Percentiles rank a stretch among this genome's conserved stretches.
phyloP scores from a whole-genome alignment of 345 rosid species.

The Hibiscus syriacus region DNA sequence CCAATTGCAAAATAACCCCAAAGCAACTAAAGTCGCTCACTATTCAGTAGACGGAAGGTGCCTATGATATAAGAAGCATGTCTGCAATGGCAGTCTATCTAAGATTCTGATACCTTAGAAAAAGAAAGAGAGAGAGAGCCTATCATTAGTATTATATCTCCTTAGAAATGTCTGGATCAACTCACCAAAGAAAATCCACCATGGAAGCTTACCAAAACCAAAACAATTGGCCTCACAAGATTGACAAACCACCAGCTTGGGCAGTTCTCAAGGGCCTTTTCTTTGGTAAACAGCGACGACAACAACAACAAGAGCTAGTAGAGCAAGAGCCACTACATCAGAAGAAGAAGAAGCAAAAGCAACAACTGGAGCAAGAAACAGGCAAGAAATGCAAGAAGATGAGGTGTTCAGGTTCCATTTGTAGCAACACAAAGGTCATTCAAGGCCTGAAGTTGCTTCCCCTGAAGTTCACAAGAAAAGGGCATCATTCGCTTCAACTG shows the following conservation, averaged over 20 bases:
- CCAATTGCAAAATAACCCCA: neutral
- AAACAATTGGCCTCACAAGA: slow-evolving; percentile 18
- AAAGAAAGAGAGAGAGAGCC: neutral
- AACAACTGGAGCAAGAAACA: slow-evolving; percentile 21
- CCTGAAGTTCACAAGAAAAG: slow-evolving; percentile 43
- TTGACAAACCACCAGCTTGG: slow-evolving; percentile 48
- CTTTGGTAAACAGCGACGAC: slow-evolving; percentile 34
- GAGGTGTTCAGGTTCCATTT: slow-evolving; percentile 68
- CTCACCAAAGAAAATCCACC: slow-evolving; percentile 23
- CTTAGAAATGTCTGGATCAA: slow-evolving; percentile 39
- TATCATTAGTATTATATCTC: neutral
- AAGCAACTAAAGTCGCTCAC: neutral
- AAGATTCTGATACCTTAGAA: neutral
- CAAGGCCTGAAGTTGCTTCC: slow-evolving; percentile 39
- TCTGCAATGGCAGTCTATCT: slow-evolving; percentile 1
- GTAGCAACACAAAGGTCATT: slow-evolving; percentile 67
- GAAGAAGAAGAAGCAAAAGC: slow-evolving; percentile 8
- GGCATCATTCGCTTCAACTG: slow-evolving; percentile 20
- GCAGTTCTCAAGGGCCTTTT: slow-evolving; percentile 45
- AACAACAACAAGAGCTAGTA: slow-evolving; percentile 12
- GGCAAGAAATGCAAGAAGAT: slow-evolving; percentile 60
- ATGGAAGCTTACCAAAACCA: slow-evolving; percentile 29
- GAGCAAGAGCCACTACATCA: slow-evolving; percentile 7
- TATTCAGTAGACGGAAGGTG: neutral
- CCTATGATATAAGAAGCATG: neutral